Evolutionary conservation across 345 rosid genomes (phyloP).

Genomic region (Rhizophora apiculata): DNA sequence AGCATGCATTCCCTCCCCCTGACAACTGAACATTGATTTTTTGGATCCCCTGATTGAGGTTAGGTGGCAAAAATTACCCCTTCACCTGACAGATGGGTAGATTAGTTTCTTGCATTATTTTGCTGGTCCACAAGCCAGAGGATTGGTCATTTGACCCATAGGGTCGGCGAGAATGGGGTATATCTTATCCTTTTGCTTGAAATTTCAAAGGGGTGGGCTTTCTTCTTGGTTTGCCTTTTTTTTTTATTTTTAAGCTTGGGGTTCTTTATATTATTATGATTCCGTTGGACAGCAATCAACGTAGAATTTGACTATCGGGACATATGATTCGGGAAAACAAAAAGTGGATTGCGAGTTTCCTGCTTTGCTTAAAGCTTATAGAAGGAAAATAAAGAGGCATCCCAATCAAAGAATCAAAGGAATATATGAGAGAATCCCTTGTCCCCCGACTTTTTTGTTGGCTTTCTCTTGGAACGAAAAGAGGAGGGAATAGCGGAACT

Average conservation of each 20-base stretch:
- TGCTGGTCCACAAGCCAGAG: no score
- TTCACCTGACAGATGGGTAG: neutral
- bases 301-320: slow-evolving; percentile 20
- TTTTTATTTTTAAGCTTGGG: neutral
- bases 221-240: neutral
- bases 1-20: neutral
- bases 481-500: slow-evolving; percentile 14
- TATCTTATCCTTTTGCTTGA: neutral
- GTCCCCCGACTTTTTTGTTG: slow-evolving; percentile 25
- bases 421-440: slow-evolving; percentile 26
- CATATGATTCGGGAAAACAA: slow-evolving; percentile 16
- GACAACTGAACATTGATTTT: slow-evolving; percentile 3
- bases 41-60: no score
- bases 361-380: neutral
- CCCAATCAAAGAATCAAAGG: slow-evolving; percentile 10
- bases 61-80: neutral
- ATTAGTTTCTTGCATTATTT: neutral
- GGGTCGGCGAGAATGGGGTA: slow-evolving; percentile 14
- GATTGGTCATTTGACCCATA: no score
- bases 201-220: slow-evolving; percentile 24
- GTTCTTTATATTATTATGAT: neutral
- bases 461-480: slow-evolving; percentile 34
- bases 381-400: neutral
- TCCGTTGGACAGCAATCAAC: slow-evolving; percentile 16
- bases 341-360: slow-evolving; percentile 4